phyloP scores from a whole-genome alignment of 768 basidiomycete species.

The Arthromyces matolae region DNA sequence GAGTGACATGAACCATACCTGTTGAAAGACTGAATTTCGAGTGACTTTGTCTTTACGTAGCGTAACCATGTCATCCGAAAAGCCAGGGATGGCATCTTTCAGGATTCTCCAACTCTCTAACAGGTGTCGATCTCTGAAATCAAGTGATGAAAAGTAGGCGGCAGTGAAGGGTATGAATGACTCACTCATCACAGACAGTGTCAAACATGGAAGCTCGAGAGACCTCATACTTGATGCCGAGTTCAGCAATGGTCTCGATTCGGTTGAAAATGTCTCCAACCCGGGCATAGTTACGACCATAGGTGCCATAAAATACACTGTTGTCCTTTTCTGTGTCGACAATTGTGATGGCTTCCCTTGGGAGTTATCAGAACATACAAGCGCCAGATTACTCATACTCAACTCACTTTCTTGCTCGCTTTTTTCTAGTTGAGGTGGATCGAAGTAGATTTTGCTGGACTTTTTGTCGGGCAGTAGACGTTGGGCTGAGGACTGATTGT shows the following conservation, averaged over 20 bases:
- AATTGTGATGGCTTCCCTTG: too few species aligned
- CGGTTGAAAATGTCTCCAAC: neutral
- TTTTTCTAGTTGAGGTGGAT: too few species aligned
- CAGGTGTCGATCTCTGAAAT: neutral
- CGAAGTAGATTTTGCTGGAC: too few species aligned
- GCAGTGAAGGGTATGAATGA: neutral
- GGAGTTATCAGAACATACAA: too few species aligned
- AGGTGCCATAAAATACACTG: neutral
- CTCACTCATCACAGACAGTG: neutral
- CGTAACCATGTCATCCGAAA: neutral
- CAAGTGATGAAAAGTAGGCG: neutral
- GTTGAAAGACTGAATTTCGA: neutral
- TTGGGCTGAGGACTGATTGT: too few species aligned
- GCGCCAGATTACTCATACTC: too few species aligned
- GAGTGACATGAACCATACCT: neutral
- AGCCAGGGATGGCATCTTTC: neutral
- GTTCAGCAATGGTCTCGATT: neutral
- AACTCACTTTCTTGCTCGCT: too few species aligned
- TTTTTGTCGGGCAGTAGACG: too few species aligned
- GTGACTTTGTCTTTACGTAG: neutral
- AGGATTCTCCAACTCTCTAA: neutral
- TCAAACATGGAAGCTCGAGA: neutral
- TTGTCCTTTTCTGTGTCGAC: too few species aligned
- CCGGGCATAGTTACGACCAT: neutral
- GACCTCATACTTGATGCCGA: neutral